Base-by-base conservation (phyloP, 164 flowering plant genomes). In the Taxillus chinensis region DNA sequence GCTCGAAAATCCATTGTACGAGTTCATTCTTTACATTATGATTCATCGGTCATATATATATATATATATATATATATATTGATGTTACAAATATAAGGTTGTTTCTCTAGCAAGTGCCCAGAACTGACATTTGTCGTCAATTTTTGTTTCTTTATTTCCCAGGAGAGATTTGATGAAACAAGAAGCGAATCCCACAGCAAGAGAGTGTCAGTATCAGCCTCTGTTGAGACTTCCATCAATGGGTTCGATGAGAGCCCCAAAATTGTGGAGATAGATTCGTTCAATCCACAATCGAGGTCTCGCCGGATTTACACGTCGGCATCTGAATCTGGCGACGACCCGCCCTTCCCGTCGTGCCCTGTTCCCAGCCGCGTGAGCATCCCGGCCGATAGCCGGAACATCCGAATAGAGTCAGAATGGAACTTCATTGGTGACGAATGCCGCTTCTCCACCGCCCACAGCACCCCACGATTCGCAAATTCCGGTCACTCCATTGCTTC, bases 211-310 rank as follows among this genome's bases (percentile, higher is more conserved):
- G 41, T 70, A 15, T 68, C 82, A 15, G 41, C 71, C 13, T 74
- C 82, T 2, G 59, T 65, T 45, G 80, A 81, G 42, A 62, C 75
- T 3, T 37, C 72, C 2, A 12, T 64, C 3, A 77, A 79, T 62
- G 65, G 62, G 0, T 80, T 71, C 5, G 92, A 87, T 12, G 90
- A 84, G 6, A 82, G 81, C 65, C 90, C 98, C 1, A 92, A 89
- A 58, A 92, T 86, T 8, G 98, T 87, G 0, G 98, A 92, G 55
- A 86, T 89, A 14, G 98, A 91, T 64, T 85, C 87, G 0, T 77
- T 46, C 68, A 82, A 78, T 68, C 79, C 91, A 0, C 70, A 75
- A 64, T 75, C 87, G 7, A 78, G 96, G 55, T 77, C 84, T 12
- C 78, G 84, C 3, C 66, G 83, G 45, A 75, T 70, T 45, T 75